These are phyloP conservation scores for Myriosclerotinia duriaeana DNA, from an alignment of 2,329 filamentous ascomycete species.

Conservation along the genomic window DNA sequence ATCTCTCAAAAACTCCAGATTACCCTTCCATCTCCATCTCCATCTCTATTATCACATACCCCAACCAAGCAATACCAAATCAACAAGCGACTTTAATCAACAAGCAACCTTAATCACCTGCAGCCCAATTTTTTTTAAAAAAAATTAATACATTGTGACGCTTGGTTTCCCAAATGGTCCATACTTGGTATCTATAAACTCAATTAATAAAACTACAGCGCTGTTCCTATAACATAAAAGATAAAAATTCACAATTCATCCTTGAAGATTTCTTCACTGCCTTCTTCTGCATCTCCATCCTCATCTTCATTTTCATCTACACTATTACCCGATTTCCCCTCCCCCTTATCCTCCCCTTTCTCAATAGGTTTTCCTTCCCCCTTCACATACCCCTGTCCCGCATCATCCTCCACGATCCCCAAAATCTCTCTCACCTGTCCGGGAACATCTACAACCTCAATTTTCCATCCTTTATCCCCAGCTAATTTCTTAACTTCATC, in stretches of 20 bases:
- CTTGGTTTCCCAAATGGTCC: not conserved
- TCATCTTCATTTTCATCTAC: constrained; percentile 33
- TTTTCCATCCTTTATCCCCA: constrained; percentile 71
- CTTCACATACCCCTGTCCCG: constrained; percentile 50
- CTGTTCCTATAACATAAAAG: too few relatives aligned
- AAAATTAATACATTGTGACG: too few relatives aligned
- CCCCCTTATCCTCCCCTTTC: not conserved
- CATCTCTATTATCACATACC: too few relatives aligned
- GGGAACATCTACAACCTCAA: constrained; percentile 74
- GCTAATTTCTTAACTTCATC: constrained; percentile 68
- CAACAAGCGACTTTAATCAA: too few relatives aligned
- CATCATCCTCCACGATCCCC: constrained; percentile 64
- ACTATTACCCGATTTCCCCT: constrained; percentile 17
- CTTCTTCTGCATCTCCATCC: constrained; percentile 45
- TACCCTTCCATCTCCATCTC: too few relatives aligned
- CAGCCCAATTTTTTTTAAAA: too few relatives aligned
- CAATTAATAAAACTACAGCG: not conserved
- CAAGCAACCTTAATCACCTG: too few relatives aligned
- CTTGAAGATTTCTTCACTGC: constrained; percentile 54
- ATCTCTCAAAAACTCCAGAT: too few relatives aligned
- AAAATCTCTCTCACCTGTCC: constrained; percentile 61
- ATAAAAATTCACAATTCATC: constrained; percentile 48
- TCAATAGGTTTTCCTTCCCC: constrained; percentile 40
- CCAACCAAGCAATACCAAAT: too few relatives aligned
- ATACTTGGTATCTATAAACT: too few relatives aligned